A percentile compares a stretch with the other conserved stretches of the same genome.
Conservation (phyloP, 768 basidiomycete genomes). For the Leccinum uliginosum region DNA sequence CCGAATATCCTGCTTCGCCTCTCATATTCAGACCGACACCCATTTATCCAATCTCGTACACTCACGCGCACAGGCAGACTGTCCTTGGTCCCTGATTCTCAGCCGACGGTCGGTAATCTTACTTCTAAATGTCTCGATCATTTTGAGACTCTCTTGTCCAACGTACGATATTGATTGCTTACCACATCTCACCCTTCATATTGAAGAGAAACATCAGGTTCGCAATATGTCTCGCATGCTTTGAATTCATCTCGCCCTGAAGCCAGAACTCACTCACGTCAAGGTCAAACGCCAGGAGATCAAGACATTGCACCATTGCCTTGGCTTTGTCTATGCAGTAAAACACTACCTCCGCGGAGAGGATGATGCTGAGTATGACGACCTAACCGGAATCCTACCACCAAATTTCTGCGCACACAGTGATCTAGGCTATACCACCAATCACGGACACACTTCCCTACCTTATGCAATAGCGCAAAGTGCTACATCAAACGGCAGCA, state of each 20-base stretch:
- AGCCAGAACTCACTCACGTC: slow-evolving; percentile 38
- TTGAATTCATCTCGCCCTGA: slow-evolving; percentile 68
- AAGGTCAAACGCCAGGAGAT: slow-evolving; percentile 66
- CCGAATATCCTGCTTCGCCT: slow-evolving; percentile 12
- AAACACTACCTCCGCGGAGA: slow-evolving; percentile 84
- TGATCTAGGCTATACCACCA: slow-evolving; percentile 38
- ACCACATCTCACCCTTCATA: not conserved
- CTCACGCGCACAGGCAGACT: slow-evolving; percentile 5
- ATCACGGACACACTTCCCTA: slow-evolving; percentile 25
- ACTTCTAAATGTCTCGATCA: not conserved
- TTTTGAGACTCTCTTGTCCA: slow-evolving; percentile 67
- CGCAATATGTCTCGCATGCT: slow-evolving; percentile 75
- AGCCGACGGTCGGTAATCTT: not conserved
- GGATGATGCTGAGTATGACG: slow-evolving; percentile 66
- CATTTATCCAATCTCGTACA: slow-evolving; percentile 24
- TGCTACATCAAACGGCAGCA: slow-evolving; percentile 27
- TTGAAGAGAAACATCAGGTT: slow-evolving; percentile 31
- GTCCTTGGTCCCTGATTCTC: not conserved
- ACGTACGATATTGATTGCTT: slow-evolving; percentile 36
- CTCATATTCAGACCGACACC: slow-evolving; percentile 27
- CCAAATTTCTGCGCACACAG: slow-evolving; percentile 49
- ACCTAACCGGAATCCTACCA: slow-evolving; percentile 69
- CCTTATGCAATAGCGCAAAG: slow-evolving; percentile 43
- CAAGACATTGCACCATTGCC: slow-evolving; percentile 61
- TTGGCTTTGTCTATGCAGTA: slow-evolving; percentile 67